Percentiles rank a stretch among this genome's conserved stretches.
Evolutionary conservation across 2,329 filamentous ascomycete genomes (phyloP).

Genomic region (Xenosphaeropsis pyriputrescens): DNA sequence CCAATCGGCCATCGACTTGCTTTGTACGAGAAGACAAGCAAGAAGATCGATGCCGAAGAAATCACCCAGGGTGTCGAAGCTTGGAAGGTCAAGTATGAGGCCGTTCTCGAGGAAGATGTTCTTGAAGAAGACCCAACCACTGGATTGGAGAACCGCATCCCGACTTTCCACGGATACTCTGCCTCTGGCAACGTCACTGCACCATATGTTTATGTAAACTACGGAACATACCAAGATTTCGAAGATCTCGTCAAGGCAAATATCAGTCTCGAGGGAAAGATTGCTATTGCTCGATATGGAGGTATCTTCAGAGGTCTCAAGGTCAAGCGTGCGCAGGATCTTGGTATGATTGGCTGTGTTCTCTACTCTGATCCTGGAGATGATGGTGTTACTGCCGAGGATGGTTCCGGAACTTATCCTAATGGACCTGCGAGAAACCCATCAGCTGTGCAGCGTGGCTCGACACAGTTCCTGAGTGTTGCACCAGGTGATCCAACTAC

Average conservation of each 20-base stretch:
- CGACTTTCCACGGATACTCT: slow-evolving; percentile 91
- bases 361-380: slow-evolving; percentile 85
- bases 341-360: slow-evolving; percentile 75
- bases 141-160: slow-evolving; percentile 55
- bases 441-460: slow-evolving; percentile 81
- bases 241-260: slow-evolving; percentile 67
- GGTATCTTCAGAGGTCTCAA: slow-evolving; percentile 80
- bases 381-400: slow-evolving; percentile 71
- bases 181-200: slow-evolving; percentile 85
- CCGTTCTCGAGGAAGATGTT: slow-evolving; percentile 70
- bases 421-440: slow-evolving; percentile 77
- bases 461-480: slow-evolving; percentile 64
- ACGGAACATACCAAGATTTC: slow-evolving; percentile 75
- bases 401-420: slow-evolving; percentile 69
- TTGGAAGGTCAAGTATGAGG: slow-evolving; percentile 64
- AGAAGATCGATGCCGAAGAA: slow-evolving; percentile 31
- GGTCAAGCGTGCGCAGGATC: slow-evolving; percentile 79
- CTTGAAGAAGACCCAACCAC: slow-evolving; percentile 73
- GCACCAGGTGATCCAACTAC: slow-evolving; percentile 71
- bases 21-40: slow-evolving; percentile 36
- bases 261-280: slow-evolving; percentile 66
- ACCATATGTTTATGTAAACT: slow-evolving; percentile 79
- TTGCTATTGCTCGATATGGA: slow-evolving; percentile 77
- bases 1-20: slow-evolving; percentile 57
- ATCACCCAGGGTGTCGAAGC: slow-evolving; percentile 25